Percentiles rank a stretch among this genome's conserved stretches.
These are phyloP conservation scores for Pseudogymnoascus sp. DNA, from an alignment of 2,329 filamentous ascomycete species.

Conservation along the genomic window DNA sequence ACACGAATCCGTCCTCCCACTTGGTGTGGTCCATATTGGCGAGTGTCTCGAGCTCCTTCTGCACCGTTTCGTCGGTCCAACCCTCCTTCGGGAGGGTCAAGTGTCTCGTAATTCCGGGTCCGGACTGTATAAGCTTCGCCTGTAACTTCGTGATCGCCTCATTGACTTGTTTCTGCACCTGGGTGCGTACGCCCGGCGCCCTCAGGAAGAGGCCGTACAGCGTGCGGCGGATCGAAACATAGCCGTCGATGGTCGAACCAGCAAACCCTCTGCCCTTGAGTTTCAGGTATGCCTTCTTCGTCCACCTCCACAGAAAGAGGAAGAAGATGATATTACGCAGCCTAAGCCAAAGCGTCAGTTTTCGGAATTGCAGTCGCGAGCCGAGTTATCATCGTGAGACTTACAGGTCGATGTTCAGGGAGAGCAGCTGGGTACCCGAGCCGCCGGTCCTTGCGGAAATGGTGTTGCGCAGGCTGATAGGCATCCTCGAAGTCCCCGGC, in stretches of 20 bases:
- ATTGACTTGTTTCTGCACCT: slow-evolving; percentile 77
- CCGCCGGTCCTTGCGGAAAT: slow-evolving; percentile 53
- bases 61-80: slow-evolving; percentile 70
- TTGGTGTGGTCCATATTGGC: slow-evolving; percentile 84
- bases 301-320: slow-evolving; percentile 77
- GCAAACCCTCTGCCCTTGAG: slow-evolving; percentile 82
- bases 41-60: slow-evolving; percentile 70
- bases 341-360: slow-evolving; percentile 36
- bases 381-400: slow-evolving; percentile 27
- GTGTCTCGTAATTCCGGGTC: slow-evolving; percentile 64
- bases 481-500: slow-evolving; percentile 62
- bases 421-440: slow-evolving; percentile 47
- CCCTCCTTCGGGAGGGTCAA: slow-evolving; percentile 74
- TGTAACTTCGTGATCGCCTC: slow-evolving; percentile 76
- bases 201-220: slow-evolving; percentile 80
- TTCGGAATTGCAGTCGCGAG: neutral
- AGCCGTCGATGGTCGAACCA: slow-evolving; percentile 69
- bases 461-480: slow-evolving; percentile 61
- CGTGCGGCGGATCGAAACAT: slow-evolving; percentile 61
- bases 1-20: slow-evolving; percentile 94
- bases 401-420: slow-evolving; percentile 63
- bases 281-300: slow-evolving; percentile 72
- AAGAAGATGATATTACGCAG: slow-evolving; percentile 82
- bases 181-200: slow-evolving; percentile 74
- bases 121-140: slow-evolving; percentile 69